Evolutionary conservation across 192 early-diverging fungal genomes (phyloP).

Genomic region (Allomyces macrogynus): DNA sequence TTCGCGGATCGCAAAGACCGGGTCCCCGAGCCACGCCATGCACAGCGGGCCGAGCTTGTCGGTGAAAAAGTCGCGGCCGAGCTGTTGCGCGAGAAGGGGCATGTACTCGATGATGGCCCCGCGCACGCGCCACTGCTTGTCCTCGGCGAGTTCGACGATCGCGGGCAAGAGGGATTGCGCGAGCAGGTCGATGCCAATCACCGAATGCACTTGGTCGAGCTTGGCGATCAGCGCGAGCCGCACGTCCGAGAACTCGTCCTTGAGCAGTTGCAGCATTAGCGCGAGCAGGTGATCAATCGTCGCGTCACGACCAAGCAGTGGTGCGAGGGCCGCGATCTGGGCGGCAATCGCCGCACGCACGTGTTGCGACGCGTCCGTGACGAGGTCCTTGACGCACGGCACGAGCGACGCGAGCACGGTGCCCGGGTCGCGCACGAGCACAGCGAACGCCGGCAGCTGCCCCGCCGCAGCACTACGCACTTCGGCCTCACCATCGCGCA

Average conservation of each 20-base stretch:
- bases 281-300: conserved; percentile 89
- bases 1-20: conserved; percentile 92
- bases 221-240: conserved; percentile 97
- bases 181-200: conserved; percentile 92
- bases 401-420: conserved; percentile 55
- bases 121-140: conserved; percentile 99
- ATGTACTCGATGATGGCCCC: conserved; percentile 99
- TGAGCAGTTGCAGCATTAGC: conserved; percentile 83
- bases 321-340: conserved; percentile 86
- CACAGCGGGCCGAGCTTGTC: conserved; percentile 84
- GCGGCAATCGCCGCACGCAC: conserved; percentile 87
- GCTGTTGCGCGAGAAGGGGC: conserved; percentile 87
- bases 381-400: conserved; percentile 82
- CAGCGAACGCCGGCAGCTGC: conserved; percentile 67
- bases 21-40: conserved; percentile 97
- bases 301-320: conserved; percentile 79
- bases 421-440: conserved; percentile 54
- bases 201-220: conserved; percentile 83
- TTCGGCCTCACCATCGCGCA: conserved; percentile 95
- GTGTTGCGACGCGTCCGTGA: conserved; percentile 88
- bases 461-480: conserved; percentile 86
- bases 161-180: conserved; percentile 94
- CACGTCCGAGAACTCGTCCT: conserved; percentile 93
- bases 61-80: conserved; percentile 92
- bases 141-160: conserved; percentile 95